Percentiles rank a stretch among this genome's conserved stretches.
Evolutionary conservation across 2,329 filamentous ascomycete species (phyloP).

Genomic region (Botrytis squamosa): DNA sequence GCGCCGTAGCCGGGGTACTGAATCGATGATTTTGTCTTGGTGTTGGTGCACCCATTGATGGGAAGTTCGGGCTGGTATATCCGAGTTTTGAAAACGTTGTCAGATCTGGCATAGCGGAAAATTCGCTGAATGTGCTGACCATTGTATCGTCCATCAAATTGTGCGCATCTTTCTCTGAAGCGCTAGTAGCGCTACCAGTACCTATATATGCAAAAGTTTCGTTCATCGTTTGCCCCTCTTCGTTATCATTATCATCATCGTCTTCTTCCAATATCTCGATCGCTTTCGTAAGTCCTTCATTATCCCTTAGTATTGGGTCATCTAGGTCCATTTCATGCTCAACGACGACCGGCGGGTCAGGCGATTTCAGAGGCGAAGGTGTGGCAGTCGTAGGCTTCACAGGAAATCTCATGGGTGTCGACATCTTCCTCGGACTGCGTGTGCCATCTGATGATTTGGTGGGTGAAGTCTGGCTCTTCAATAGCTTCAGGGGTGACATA

Average conservation of each 20-base stretch:
- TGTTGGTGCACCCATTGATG: constrained; percentile 42
- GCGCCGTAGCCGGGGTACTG: constrained; percentile 36
- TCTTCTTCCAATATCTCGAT: constrained; percentile 63
- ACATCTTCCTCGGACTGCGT: constrained; percentile 49
- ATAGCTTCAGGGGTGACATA: constrained; percentile 34
- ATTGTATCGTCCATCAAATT: constrained; percentile 41
- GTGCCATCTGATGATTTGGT: constrained; percentile 26
- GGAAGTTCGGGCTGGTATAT: constrained; percentile 59
- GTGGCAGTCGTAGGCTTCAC: constrained; percentile 48
- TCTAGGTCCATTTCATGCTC: constrained; percentile 43
- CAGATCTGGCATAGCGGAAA: constrained; percentile 86
- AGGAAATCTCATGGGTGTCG: constrained; percentile 57
- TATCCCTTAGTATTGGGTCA: constrained; percentile 51
- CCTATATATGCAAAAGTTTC: constrained; percentile 36
- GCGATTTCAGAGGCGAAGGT: constrained; percentile 39
- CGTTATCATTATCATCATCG: constrained; percentile 36
- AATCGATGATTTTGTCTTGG: constrained; percentile 33
- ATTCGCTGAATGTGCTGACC: constrained; percentile 63
- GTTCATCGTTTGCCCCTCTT: constrained; percentile 30
- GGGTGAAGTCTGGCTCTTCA: constrained; percentile 36
- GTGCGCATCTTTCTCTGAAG: constrained; percentile 13
- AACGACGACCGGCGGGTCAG: constrained; percentile 26
- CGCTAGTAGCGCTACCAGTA: constrained; percentile 39
- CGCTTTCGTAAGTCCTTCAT: constrained; percentile 56
- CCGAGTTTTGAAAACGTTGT: constrained; percentile 76